These are phyloP conservation scores for Annulohypoxylon stygium DNA, from an alignment of 495 filamentous ascomycete genomes.

Conservation along the genomic window DNA sequence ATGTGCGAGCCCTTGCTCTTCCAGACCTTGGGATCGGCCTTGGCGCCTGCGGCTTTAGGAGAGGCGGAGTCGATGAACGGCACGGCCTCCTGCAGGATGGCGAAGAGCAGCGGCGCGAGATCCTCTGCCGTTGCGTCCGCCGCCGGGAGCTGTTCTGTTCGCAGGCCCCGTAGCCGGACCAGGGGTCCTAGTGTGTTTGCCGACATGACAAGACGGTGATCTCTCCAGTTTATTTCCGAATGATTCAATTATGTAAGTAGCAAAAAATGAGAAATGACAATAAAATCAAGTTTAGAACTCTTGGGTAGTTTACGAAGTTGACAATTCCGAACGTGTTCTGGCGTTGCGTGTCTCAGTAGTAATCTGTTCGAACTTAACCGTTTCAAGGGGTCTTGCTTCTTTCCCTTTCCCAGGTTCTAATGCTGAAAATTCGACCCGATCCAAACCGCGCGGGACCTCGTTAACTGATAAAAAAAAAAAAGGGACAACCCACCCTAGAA, in stretches of 20 bases:
- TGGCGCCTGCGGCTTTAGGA: conserved; percentile 53
- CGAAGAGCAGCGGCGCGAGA: conserved; percentile 55
- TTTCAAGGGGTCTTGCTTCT: conserved; percentile 9
- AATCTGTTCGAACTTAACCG: conserved; percentile 5
- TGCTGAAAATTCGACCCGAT: neutral
- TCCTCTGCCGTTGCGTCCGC: conserved; percentile 45
- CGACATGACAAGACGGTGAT: conserved; percentile 23
- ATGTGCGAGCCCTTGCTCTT: conserved; percentile 58
- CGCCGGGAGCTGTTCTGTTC: conserved; percentile 55
- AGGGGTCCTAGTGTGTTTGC: conserved; percentile 47
- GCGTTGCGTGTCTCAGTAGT: neutral
- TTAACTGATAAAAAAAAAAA: neutral
- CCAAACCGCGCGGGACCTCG: neutral
- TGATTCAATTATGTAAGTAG: neutral
- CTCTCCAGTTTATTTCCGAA: neutral
- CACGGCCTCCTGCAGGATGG: conserved; percentile 68
- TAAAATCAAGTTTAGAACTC: neutral
- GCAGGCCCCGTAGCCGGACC: conserved; percentile 59
- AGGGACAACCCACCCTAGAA: neutral
- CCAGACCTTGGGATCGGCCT: conserved; percentile 57
- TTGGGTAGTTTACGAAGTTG: neutral
- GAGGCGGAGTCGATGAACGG: conserved; percentile 65
- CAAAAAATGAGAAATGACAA: neutral
- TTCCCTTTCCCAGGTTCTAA: neutral
- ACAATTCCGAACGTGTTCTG: neutral